Evolutionary conservation across 345 rosid species (phyloP).

Genomic region (Eucalyptus grandis): DNA sequence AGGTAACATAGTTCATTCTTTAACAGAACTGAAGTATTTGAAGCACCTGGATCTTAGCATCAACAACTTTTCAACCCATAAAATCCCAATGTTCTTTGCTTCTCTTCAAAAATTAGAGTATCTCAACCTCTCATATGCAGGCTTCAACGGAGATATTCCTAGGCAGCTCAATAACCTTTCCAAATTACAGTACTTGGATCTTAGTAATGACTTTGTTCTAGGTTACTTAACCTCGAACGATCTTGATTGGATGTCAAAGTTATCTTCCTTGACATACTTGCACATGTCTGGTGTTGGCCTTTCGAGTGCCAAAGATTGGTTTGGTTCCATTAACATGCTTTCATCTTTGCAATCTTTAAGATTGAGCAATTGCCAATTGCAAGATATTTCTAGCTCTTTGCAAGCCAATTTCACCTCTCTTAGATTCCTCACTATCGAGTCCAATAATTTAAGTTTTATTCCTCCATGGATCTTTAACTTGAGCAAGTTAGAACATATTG

Average conservation of each 20-base stretch:
- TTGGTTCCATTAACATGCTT: not conserved
- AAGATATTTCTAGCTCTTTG: not conserved
- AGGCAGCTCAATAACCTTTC: not conserved
- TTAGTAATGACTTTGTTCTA: not conserved
- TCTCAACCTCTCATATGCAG: not conserved
- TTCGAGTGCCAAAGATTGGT: not conserved
- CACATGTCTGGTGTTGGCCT: not conserved
- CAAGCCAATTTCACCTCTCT: not conserved
- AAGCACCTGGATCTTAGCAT: not conserved
- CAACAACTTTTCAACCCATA: not conserved
- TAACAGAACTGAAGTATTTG: not conserved
- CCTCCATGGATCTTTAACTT: not conserved
- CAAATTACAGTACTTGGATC: not conserved
- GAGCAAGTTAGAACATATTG: not conserved
- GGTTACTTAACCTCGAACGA: not conserved
- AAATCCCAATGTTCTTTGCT: not conserved
- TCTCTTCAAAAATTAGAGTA: not conserved
- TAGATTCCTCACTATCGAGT: not conserved
- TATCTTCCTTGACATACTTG: not conserved
- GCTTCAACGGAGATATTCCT: not conserved
- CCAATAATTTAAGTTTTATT: not conserved
- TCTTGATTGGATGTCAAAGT: not conserved
- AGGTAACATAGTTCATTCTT: not conserved
- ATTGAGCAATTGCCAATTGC: not conserved
- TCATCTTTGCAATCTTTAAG: not conserved